A percentile compares a stretch with the other conserved stretches of the same genome.
Conservation (phyloP, 2,329 filamentous ascomycete genomes). For the Ramularia collo-cygni region DNA sequence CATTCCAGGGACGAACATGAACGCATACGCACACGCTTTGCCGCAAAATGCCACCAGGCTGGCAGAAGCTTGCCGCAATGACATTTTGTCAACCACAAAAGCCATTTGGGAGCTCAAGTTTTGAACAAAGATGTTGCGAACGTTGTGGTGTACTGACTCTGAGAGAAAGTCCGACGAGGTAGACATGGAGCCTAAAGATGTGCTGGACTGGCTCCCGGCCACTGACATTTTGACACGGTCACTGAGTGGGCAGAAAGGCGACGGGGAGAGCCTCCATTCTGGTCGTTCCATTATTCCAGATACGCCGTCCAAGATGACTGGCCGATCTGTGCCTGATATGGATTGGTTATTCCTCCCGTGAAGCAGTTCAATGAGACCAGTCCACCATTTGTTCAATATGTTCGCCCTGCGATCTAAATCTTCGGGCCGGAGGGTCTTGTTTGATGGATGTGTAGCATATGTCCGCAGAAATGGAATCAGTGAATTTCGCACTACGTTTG, state of each 20-base stretch:
- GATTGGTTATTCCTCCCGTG: conserved; percentile 68
- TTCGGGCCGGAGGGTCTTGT: conserved; percentile 61
- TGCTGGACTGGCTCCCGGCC: conserved; percentile 45
- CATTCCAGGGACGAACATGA: conserved; percentile 84
- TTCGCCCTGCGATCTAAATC: conserved; percentile 73
- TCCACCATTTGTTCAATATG: conserved; percentile 90
- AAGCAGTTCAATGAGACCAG: conserved; percentile 70
- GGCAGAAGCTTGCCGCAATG: conserved; percentile 62
- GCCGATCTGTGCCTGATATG: conserved; percentile 76
- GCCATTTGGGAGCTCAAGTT: conserved; percentile 78
- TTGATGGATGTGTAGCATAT: conserved; percentile 62
- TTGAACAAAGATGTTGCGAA: conserved; percentile 76
- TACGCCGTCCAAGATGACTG: conserved; percentile 69
- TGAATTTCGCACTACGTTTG: conserved; percentile 63
- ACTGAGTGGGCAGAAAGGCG: conserved; percentile 56
- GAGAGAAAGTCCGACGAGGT: conserved; percentile 61
- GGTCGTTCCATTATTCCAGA: conserved; percentile 79
- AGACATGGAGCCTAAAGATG: conserved; percentile 49
- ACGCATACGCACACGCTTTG: conserved; percentile 85
- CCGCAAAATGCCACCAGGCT: conserved; percentile 72
- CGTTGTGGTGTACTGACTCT: conserved; percentile 77
- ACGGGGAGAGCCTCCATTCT: conserved; percentile 74
- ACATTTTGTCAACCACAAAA: conserved; percentile 85
- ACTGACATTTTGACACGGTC: conserved; percentile 46
- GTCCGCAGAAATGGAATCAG: conserved; percentile 72